Evolutionary conservation across 1,284 basidiomycete genomes (phyloP).

Genomic region (Coniferiporia weirii): DNA sequence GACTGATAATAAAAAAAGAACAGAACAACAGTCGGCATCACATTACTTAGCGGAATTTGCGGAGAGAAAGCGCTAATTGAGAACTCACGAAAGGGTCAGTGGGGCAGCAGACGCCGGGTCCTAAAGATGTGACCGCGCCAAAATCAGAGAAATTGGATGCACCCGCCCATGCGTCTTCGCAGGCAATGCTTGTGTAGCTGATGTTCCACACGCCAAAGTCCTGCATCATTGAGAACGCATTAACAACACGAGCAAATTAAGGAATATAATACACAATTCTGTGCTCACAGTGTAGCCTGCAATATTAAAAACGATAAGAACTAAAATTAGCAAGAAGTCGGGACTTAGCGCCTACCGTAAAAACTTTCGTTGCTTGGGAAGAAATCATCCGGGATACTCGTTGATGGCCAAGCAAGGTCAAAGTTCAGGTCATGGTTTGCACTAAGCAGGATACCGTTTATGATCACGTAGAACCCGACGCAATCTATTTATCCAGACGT

Average conservation of each 20-base stretch:
- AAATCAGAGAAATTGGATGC: slow-evolving; percentile 52
- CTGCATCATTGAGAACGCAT: slow-evolving; percentile 29
- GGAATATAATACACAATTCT: background rate
- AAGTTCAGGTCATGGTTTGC: slow-evolving; percentile 67
- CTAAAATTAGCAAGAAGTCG: background rate
- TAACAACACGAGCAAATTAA: background rate
- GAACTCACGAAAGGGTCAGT: slow-evolving; percentile 51
- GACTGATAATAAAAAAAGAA: slow-evolving; percentile 32
- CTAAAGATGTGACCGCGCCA: slow-evolving; percentile 54
- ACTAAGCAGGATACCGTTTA: slow-evolving; percentile 31
- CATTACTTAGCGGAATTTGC: slow-evolving; percentile 4
- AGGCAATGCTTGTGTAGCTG: slow-evolving; percentile 57
- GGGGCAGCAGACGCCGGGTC: slow-evolving; percentile 60
- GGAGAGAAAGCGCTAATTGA: background rate
- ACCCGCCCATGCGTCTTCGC: slow-evolving; percentile 56
- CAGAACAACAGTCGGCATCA: background rate
- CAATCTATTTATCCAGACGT: slow-evolving; percentile 25
- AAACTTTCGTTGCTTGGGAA: slow-evolving; percentile 63
- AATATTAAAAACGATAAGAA: background rate
- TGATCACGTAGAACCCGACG: background rate
- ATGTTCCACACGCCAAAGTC: slow-evolving; percentile 84
- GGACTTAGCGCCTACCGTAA: slow-evolving; percentile 40
- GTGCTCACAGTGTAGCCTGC: slow-evolving; percentile 39
- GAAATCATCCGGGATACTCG: slow-evolving; percentile 62
- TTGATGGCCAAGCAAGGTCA: slow-evolving; percentile 69